phyloP scores from a whole-genome alignment of 305 asterid genomes.

The Solanum hybrid region DNA sequence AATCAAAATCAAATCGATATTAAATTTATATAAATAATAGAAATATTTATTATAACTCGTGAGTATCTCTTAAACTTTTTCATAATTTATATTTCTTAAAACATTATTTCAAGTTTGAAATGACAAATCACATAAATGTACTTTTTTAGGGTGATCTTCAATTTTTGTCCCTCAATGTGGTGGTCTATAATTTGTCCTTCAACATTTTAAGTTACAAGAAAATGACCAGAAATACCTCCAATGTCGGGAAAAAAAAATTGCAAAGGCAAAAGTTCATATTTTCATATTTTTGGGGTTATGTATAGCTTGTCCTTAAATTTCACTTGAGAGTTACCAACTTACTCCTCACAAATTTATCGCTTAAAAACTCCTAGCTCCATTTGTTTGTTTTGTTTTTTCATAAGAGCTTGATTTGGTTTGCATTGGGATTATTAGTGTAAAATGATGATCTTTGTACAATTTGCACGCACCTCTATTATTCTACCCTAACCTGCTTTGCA shows the following conservation, averaged over 20 bases:
- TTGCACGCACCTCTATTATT: neutral
- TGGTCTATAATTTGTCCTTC: neutral
- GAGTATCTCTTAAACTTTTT: neutral
- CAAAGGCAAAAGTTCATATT: neutral
- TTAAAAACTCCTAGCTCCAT: neutral
- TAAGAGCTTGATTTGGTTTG: neutral
- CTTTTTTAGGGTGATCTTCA: neutral
- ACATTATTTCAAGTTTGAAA: neutral
- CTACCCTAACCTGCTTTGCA: neutral
- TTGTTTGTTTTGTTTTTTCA: neutral
- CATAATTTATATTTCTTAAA: neutral
- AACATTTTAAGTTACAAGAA: neutral
- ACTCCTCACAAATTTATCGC: neutral
- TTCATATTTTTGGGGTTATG: neutral
- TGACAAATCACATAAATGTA: neutral
- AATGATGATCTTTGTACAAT: neutral
- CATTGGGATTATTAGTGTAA: neutral
- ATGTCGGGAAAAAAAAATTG: too few relatives aligned
- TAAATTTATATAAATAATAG: neutral
- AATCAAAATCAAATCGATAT: too few relatives aligned
- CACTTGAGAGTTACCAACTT: neutral
- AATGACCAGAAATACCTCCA: neutral
- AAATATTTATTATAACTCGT: neutral
- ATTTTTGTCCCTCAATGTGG: neutral
- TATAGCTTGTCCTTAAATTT: neutral